Evolutionary conservation across 495 filamentous ascomycete genomes (phyloP).

Genomic region (Sphaerosporella brunnea): DNA sequence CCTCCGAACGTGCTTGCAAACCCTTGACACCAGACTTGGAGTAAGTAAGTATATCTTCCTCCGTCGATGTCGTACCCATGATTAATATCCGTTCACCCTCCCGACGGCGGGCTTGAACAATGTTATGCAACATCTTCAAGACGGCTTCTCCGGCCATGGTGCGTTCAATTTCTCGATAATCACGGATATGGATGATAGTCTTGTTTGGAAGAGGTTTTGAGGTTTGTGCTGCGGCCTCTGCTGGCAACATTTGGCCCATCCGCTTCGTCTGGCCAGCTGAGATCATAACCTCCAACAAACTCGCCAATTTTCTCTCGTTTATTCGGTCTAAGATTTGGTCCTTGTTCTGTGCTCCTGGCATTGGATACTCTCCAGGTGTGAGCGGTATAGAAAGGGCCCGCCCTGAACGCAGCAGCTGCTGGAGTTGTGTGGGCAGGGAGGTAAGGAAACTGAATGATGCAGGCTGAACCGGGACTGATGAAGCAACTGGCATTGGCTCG

Average conservation of each 20-base stretch:
- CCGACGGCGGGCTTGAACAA: constrained; percentile 50
- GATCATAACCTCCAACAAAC: constrained; percentile 26
- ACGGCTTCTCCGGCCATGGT: constrained; percentile 45
- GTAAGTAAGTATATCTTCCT: constrained; percentile 27
- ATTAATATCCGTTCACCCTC: constrained; percentile 53
- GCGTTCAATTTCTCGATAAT: constrained; percentile 55
- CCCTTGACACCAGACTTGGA: constrained; percentile 35
- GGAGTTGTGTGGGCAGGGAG: constrained; percentile 8
- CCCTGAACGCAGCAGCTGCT: constrained; percentile 12
- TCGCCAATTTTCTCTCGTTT: constrained; percentile 25
- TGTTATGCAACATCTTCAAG: constrained; percentile 44
- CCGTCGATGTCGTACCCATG: constrained; percentile 51
- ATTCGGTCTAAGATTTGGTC: constrained; percentile 14
- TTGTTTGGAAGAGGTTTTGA: neutral
- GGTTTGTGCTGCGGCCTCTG: no score
- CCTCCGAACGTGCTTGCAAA: constrained; percentile 29
- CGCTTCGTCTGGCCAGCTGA: constrained; percentile 23
- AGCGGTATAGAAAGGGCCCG: constrained; percentile 11
- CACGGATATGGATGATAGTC: constrained; percentile 61
- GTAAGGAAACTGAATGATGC: constrained; percentile 1
- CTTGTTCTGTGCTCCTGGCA: constrained; percentile 1
- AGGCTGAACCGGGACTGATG: no score
- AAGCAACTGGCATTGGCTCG: neutral
- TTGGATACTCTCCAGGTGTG: constrained; percentile 3
- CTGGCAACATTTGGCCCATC: neutral